Evolutionary conservation across 1,284 basidiomycete genomes (phyloP), one percentile per base, ranked within the genome.

Genomic region (Omphalotus olearius): DNA sequence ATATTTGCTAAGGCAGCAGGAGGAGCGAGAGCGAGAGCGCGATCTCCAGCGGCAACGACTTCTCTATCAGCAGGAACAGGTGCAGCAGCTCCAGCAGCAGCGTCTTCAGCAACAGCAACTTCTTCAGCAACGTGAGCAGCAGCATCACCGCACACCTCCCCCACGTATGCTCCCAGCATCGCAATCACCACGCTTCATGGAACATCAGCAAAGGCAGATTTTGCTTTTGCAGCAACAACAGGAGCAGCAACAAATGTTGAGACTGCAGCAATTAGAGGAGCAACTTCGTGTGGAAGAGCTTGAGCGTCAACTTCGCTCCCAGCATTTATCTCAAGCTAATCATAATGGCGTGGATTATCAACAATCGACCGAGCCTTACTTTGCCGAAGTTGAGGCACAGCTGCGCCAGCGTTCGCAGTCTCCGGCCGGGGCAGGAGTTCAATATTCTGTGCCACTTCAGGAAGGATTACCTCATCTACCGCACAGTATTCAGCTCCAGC

Each of bases 161-260:
- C 85, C 84, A 33, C 75, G 84, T 36, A 80, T 86, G 80, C 75
- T 87, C 46, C 81, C 83, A 7, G 76, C 78, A 23, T 80, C 83
- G 2, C 84, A 86, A 59, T 88, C 84, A 1, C 85, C 85, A 17
- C 79, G 85, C 26, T 87, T 88, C 64, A 77, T 83, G 50, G 83
- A 86, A 35, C 77, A 85, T 59, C 84, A 88, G 26, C 84, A 88
- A 26, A 74, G 81, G 56, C 59, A 69, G 47, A 55, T 69, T 26
- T 56, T 62, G 25, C 59, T 64, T 37, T 64, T 73, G 28, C 74
- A 76, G 54, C 74, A 74, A 48, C 64, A 68, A 53, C 74, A 76
- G 54, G 72, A 76, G 51, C 71, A 75, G 43, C 74, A 76, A 46
- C 71, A 76, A 45, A 66, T 71, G 44, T 62, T 69, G 42, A 67